Conservation (phyloP, 176 grass and related monocot species). For the Avena atlantica region DNA sequence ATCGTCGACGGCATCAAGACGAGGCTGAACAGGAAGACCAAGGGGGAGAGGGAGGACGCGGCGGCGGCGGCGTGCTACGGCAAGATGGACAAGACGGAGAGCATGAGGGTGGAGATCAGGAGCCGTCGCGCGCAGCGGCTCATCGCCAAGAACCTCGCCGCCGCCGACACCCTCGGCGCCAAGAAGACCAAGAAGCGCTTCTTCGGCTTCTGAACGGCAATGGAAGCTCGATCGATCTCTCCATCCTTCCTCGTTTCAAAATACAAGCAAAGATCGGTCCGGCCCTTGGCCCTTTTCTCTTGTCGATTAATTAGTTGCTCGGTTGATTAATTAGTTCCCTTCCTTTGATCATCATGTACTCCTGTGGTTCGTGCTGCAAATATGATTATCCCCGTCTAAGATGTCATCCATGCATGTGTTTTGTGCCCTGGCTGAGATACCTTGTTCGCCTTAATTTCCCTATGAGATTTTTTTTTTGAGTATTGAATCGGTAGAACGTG, state of each 20-base stretch:
- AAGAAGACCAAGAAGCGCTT: conserved; percentile 50
- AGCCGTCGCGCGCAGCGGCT: conserved; percentile 72
- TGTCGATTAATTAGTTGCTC: background rate
- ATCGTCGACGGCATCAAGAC: conserved; percentile 77
- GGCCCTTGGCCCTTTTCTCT: background rate
- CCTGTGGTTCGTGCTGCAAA: background rate
- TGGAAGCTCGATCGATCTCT: background rate
- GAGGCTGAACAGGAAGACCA: conserved; percentile 54
- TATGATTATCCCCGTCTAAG: background rate
- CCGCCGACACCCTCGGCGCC: conserved; percentile 43
- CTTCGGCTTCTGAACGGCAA: conserved; percentile 48
- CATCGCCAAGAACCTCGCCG: conserved; percentile 83
- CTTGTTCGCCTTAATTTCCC: background rate
- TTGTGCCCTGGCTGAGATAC: background rate
- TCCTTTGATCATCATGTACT: background rate
- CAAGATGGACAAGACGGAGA: conserved; percentile 83
- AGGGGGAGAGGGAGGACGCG: conserved; percentile 1
- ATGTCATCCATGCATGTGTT: background rate
- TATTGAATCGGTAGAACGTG: background rate
- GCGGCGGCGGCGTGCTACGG: conserved; percentile 43
- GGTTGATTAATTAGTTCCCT: background rate
- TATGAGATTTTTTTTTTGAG: background rate
- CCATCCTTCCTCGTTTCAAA: no score
- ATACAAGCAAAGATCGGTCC: background rate
- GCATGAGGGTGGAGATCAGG: conserved; percentile 88